Percentiles rank a stretch among this genome's conserved stretches.
phyloP scores from a whole-genome alignment of 441 rosid species.

The Isatis lusitanica region DNA sequence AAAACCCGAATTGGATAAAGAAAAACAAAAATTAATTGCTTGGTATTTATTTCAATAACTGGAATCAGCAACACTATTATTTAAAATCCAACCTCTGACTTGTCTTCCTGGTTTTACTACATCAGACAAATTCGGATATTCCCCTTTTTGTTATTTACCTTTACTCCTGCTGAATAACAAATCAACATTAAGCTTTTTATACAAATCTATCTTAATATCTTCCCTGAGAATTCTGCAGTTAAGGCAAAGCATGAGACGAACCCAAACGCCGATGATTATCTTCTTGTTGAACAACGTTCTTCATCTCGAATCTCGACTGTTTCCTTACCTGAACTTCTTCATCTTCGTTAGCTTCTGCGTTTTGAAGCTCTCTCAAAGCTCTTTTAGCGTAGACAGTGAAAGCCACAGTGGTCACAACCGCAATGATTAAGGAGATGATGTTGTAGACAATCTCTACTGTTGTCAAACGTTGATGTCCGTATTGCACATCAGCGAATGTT shows the following conservation, averaged over 20 bases:
- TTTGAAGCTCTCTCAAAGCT: slow-evolving; percentile 71
- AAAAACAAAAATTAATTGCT: background rate
- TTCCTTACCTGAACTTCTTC: slow-evolving; percentile 30
- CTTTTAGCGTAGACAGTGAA: slow-evolving; percentile 86
- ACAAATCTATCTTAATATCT: slow-evolving; percentile 18
- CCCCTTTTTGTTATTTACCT: slow-evolving; percentile 23
- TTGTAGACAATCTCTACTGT: slow-evolving; percentile 81
- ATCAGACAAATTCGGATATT: slow-evolving; percentile 12
- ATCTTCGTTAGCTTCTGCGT: slow-evolving; percentile 43
- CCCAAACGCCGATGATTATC: slow-evolving; percentile 41
- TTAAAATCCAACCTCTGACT: slow-evolving; percentile 11
- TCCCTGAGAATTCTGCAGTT: background rate
- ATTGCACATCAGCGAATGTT: slow-evolving; percentile 76
- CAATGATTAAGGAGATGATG: slow-evolving; percentile 68
- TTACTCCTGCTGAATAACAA: slow-evolving; percentile 16
- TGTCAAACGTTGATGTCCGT: slow-evolving; percentile 71
- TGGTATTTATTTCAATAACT: slow-evolving; percentile 16
- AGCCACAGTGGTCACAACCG: slow-evolving; percentile 67
- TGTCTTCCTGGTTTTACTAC: slow-evolving; percentile 23
- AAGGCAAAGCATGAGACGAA: slow-evolving; percentile 34
- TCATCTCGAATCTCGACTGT: slow-evolving; percentile 51
- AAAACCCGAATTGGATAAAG: background rate
- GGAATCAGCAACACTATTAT: slow-evolving; percentile 18
- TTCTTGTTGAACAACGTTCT: slow-evolving; percentile 44
- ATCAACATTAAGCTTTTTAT: slow-evolving; percentile 31